Percentiles rank a stretch among this genome's conserved stretches.
These are phyloP conservation scores for Schwanniomyces polymorphus DNA, from an alignment of 805 yeast species.

Conservation along the genomic window DNA sequence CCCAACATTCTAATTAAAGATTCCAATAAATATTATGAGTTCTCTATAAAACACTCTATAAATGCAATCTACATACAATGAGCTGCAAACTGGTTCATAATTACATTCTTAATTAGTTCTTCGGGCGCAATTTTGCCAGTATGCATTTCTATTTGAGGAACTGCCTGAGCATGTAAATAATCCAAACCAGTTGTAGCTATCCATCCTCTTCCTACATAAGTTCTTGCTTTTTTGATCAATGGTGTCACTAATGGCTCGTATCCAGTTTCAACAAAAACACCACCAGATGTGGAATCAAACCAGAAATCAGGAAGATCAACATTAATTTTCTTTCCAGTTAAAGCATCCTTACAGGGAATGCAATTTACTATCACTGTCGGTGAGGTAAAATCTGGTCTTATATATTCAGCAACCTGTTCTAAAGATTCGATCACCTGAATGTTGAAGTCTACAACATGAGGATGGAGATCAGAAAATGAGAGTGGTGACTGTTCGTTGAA, in stretches of 20 bases:
- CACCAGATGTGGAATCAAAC: conserved; percentile 14
- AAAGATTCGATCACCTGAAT: background rate
- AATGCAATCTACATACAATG: background rate
- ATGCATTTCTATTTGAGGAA: conserved; percentile 16
- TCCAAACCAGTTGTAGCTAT: conserved; percentile 12
- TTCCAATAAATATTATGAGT: too few relatives aligned
- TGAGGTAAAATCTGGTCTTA: background rate
- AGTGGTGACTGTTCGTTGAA: conserved; percentile 9
- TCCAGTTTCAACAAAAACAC: conserved; percentile 12
- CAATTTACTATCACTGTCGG: conserved; percentile 12
- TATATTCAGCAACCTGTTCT: background rate
- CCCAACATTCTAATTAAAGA: too few relatives aligned
- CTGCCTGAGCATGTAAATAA: conserved; percentile 12
- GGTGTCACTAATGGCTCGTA: conserved; percentile 11
- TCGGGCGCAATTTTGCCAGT: conserved; percentile 16
- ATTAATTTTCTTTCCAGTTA: conserved; percentile 3
- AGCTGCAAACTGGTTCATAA: conserved; percentile 1
- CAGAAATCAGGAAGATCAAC: conserved; percentile 8
- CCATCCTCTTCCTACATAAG: conserved; percentile 11
- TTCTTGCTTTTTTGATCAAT: conserved; percentile 3
- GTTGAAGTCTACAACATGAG: conserved; percentile 1
- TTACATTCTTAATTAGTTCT: conserved; percentile 7
- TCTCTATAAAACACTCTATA: background rate
- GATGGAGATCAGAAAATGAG: background rate
- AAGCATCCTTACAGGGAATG: conserved; percentile 8